Evolutionary conservation across 1,139 yeast genomes (phyloP), one percentile per base, ranked within the genome.

Genomic region (Yamadazyma blattariae): DNA sequence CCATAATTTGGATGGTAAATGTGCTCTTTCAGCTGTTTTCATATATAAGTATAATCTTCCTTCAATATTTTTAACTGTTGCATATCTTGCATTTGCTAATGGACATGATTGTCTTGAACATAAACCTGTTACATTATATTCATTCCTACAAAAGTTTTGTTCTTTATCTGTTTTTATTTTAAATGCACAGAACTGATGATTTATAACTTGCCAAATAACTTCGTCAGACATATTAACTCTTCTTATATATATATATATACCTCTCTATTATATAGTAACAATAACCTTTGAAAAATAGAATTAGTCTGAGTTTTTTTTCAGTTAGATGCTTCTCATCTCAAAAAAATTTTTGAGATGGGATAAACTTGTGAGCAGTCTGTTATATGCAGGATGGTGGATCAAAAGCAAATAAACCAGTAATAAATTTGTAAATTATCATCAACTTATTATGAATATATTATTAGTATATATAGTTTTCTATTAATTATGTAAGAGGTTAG

Each of bases 21-120:
- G 98, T 17, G 95, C 94, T 63, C 98, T 79, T 67, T 92, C 98
- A 2, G 95, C 96, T 1, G 97, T 92, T 59, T 92, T 92, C 92
- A 92, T 92, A 64, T 92, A 92, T 27, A 92, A 70, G 55, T 89
- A 92, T 32, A 92, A 68, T 56, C 80, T 78, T 15, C 98, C 98
- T 50, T 89, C 94, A 28, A 88, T 77, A 51, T 79, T 82, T 52
- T 92, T 84, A 34, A 92, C 95, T 0, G 98, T 92, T 24, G 98
- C 97, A 63, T 92, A 92, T 54, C 89, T 79, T 22, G 97, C 87
- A 58, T 92, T 92, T 20, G 98, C 98, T 41, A 92, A 69, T 3
- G 98, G 98, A 59, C 98, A 92, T 12, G 97, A 86, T 59, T 83
- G 92, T 55, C 98, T 79, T 36, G 81, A 77, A 61, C 98, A 92